Evolutionary conservation across 331 rosid genomes (phyloP).

Genomic region (Telfairia occidentalis): DNA sequence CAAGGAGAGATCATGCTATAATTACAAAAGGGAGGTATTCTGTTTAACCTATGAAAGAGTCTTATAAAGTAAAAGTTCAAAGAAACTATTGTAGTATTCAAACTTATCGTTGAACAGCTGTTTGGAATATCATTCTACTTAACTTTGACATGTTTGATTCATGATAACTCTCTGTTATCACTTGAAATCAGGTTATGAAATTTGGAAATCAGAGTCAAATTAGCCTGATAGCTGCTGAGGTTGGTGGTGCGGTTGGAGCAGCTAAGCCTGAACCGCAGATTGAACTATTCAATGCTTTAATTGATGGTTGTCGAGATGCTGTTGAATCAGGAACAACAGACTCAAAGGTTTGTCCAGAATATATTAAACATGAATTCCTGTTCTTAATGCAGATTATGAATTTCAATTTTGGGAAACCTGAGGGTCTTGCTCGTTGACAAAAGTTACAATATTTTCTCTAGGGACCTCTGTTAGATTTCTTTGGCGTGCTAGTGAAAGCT

Average conservation of each 20-base stretch:
- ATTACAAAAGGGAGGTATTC: too few species aligned
- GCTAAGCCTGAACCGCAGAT: constrained; percentile 55
- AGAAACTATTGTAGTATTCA: too few species aligned
- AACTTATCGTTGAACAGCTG: too few species aligned
- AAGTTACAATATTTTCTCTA: constrained; percentile 22
- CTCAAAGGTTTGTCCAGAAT: constrained; percentile 52
- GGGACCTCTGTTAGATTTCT: constrained; percentile 95
- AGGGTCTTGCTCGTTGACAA: constrained; percentile 5
- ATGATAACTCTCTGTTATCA: constrained; percentile 6
- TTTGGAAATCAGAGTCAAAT: constrained; percentile 88
- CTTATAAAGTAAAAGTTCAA: too few species aligned
- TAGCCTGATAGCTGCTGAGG: constrained; percentile 62
- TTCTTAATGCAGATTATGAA: not conserved
- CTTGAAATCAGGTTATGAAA: constrained; percentile 62
- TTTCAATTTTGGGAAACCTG: not conserved
- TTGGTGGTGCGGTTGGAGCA: constrained; percentile 68
- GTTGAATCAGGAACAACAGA: constrained; percentile 65
- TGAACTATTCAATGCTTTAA: constrained; percentile 68
- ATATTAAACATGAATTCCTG: not conserved
- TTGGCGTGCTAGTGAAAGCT: constrained; percentile 93
- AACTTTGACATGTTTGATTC: not conserved
- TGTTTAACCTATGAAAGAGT: too few species aligned
- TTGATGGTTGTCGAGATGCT: constrained; percentile 86
- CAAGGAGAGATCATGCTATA: too few species aligned
- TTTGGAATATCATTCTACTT: not conserved